Base-by-base conservation (phyloP, 2,329 filamentous ascomycete genomes). In the Rutstroemia sp. region DNA sequence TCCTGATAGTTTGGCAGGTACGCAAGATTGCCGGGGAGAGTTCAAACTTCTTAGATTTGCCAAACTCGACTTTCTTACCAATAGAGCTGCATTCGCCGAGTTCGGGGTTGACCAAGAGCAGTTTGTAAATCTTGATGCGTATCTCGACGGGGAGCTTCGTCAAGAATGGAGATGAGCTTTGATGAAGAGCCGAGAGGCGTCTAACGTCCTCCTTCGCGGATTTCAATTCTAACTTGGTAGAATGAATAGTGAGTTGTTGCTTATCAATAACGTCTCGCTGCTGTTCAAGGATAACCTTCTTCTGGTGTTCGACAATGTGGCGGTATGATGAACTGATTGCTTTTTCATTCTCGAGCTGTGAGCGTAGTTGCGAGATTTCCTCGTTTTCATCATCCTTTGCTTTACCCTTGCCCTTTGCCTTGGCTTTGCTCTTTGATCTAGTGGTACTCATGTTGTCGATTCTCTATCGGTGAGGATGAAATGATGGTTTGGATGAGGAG, bases 71-170 rank as follows among this genome's bases (percentile, higher is more conserved):
- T 2, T 16, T 18, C 48, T 42, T 41, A 4, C 41, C 41, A 10
- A 58, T 51, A 3, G 47, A 56, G 9, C 25, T 44, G 8, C n/a
- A 12, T 34, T 56, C 39, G 18, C 45, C 42, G 14, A 58, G n/a
- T 10, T 47, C 54, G 1, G 47, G 47, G 44, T 58, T 58, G 10
- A 46, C 52, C 52, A 58, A 18, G 9, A 58, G 46, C 8, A 56
- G 30, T 14, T 49, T 18, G 37, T 58, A 58, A 18, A 58, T 58
- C 30, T 34, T 56, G 23, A 55, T 27, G 18, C 56, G 56, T 25
- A 58, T 27, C 23, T 58, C 56, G 12, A 14, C 8, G 2, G 56
- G 56, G 44, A 58, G 23, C 25, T 56, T 58, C 14, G 14, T 50
- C 19, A 56, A 30, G 6, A 58, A 58, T 6, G 41, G 34, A 3